Evolutionary conservation across 2,329 filamentous ascomycete genomes (phyloP).

Genomic region (Pestalotiopsis sp.): DNA sequence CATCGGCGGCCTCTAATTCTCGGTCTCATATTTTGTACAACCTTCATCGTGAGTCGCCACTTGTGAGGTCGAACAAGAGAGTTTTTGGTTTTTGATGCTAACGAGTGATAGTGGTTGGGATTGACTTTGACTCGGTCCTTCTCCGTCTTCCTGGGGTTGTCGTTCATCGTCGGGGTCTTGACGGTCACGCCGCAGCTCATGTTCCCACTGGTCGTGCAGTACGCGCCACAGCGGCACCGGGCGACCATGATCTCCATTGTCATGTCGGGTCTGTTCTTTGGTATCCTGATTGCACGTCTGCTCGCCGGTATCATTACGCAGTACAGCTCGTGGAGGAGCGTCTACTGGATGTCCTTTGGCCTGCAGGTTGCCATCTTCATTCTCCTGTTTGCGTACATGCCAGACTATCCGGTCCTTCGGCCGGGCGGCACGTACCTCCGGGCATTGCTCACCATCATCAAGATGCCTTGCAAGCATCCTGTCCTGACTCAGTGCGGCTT

Average conservation of each 20-base stretch:
- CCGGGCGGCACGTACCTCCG: conserved; percentile 67
- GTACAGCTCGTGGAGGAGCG: conserved; percentile 73
- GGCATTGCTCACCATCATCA: conserved; percentile 66
- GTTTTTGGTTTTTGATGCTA: neutral
- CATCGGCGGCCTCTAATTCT: conserved; percentile 72
- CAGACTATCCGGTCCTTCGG: conserved; percentile 79
- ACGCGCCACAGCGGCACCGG: conserved; percentile 70
- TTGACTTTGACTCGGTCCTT: conserved; percentile 72
- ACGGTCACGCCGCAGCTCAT: conserved; percentile 81
- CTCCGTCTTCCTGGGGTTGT: conserved; percentile 66
- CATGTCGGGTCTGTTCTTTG: conserved; percentile 74
- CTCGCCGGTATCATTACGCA: conserved; percentile 76
- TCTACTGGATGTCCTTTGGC: conserved; percentile 78
- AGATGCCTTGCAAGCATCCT: conserved; percentile 67
- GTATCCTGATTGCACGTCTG: conserved; percentile 75
- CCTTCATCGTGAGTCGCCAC: conserved; percentile 58
- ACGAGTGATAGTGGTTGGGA: conserved; percentile 59
- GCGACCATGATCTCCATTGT: conserved; percentile 74
- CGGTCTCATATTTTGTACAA: conserved; percentile 67
- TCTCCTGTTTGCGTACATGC: conserved; percentile 74
- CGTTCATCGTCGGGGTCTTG: conserved; percentile 74
- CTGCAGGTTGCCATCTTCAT: conserved; percentile 69
- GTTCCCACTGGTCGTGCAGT: conserved; percentile 79
- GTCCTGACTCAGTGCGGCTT: conserved; percentile 71
- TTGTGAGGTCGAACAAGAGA: neutral